Evolutionary conservation across 805 yeast genomes (phyloP), one percentile per base, ranked within the genome.

Genomic region (Wickerhamiella lipophila): DNA sequence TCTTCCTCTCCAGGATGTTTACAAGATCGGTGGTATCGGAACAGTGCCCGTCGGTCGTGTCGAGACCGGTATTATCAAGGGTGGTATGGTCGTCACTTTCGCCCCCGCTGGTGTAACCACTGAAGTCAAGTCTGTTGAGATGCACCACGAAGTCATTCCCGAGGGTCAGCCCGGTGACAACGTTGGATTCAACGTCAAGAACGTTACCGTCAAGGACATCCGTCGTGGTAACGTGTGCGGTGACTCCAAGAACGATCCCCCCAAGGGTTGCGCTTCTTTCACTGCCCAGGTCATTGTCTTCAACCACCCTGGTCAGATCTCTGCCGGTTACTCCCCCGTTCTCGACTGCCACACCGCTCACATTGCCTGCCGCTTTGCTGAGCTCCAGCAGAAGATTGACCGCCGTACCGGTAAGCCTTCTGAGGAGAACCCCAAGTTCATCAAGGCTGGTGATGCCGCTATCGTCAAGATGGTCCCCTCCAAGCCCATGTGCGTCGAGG

Each of bases 381-480:
- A 78, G 65, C 78, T 84, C 62, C 60, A 81, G 59, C 79, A 78
- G 71, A 81, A 85, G 81, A 81, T 83, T 65, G 94, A 84, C 79
- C 82, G 88, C 75, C 80, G 88, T 73, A 80, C 95, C 64, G 94
- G 94, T 75, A 84, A 89, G 83, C 74, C 76, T 68, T 71, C 81
- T 65, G 94, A 86, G 78, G 88, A 82, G 66, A 71, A 75, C 64
- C 95, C 96, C 64, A 88, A 89, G 69, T 84, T 80, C 76, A 78
- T 94, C 73, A 87, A 87, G 77, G 82, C 94, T 65, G 95, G 95
- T 71, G 95, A 88, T 75, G 87, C 94, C 73, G 89, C 95, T 61
- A 81, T 86, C 67, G 96, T 92, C 60, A 81, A 79, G 67, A 77
- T 88, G 75, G 79, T 86, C 64, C 83, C 89, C 62, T 69, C 83